Conservation (phyloP, 2,329 filamentous ascomycete species). For the Alternaria atra region DNA sequence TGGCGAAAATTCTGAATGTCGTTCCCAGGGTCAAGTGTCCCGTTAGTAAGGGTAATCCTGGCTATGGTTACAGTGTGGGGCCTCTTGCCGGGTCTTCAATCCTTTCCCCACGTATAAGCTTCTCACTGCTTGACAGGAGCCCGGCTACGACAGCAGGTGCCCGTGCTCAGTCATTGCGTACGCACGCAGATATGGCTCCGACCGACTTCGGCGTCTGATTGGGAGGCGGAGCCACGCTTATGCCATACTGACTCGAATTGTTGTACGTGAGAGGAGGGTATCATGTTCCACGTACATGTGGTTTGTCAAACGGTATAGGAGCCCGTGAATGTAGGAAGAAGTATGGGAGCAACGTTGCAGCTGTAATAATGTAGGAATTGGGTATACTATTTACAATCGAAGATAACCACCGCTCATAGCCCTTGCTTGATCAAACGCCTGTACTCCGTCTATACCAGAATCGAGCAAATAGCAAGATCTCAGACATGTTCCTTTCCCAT, state of each 20-base stretch:
- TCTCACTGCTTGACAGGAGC: neutral
- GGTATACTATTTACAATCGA: constrained; percentile 3
- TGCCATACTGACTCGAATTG: neutral
- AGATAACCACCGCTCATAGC: neutral
- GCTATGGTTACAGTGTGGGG: neutral
- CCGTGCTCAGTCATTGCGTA: neutral
- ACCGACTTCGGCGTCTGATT: neutral
- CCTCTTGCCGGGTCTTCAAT: neutral
- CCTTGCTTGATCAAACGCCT: neutral
- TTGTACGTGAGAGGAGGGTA: neutral
- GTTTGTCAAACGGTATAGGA: neutral
- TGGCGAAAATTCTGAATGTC: neutral
- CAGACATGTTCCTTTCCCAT: constrained; percentile 23
- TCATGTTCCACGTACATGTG: neutral
- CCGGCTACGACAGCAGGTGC: neutral
- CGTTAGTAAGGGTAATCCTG: neutral
- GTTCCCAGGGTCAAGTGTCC: neutral
- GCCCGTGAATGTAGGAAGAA: neutral
- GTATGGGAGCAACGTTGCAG: neutral
- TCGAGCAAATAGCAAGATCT: neutral
- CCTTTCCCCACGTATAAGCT: constrained; percentile 1
- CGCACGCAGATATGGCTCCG: neutral
- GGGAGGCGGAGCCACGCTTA: neutral
- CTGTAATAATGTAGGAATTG: neutral
- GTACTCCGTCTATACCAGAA: neutral